Conservation (phyloP, 805 yeast genomes). For the Candida corydali region DNA sequence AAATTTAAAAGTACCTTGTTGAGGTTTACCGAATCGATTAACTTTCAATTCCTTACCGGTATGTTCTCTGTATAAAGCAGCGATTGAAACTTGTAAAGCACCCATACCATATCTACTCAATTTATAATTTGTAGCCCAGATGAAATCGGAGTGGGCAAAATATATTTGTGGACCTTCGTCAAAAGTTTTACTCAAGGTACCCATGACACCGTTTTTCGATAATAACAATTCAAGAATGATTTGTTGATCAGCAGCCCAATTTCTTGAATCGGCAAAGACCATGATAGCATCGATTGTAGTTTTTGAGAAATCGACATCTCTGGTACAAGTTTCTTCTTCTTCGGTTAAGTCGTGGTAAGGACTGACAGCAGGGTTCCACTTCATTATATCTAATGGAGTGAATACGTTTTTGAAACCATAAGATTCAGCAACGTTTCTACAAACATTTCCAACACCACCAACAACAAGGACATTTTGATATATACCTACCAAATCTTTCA, state of each 20-base stretch:
- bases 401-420: constrained; percentile 83
- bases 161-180: constrained; percentile 80
- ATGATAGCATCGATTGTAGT: constrained; percentile 72
- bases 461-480: constrained; percentile 77
- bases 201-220: constrained; percentile 78
- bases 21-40: constrained; percentile 87
- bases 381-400: constrained; percentile 77
- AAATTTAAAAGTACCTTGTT: constrained; percentile 77
- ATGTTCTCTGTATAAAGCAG: constrained; percentile 78
- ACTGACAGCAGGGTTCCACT: constrained; percentile 82
- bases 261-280: constrained; percentile 88
- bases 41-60: constrained; percentile 79
- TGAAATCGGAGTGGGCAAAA: constrained; percentile 89
- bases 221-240: constrained; percentile 77
- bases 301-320: constrained; percentile 61
- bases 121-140: constrained; percentile 88
- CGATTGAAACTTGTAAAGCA: constrained; percentile 83
- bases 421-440: constrained; percentile 75
- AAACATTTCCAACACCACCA: constrained; percentile 84
- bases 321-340: constrained; percentile 56
- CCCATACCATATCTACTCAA: constrained; percentile 91
- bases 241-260: constrained; percentile 93
- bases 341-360: constrained; percentile 79
- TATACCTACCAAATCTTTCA: constrained; percentile 70
- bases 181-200: constrained; percentile 65